Conservation (phyloP, 176 grass and related monocot species). For the Saccharum officinarum region DNA sequence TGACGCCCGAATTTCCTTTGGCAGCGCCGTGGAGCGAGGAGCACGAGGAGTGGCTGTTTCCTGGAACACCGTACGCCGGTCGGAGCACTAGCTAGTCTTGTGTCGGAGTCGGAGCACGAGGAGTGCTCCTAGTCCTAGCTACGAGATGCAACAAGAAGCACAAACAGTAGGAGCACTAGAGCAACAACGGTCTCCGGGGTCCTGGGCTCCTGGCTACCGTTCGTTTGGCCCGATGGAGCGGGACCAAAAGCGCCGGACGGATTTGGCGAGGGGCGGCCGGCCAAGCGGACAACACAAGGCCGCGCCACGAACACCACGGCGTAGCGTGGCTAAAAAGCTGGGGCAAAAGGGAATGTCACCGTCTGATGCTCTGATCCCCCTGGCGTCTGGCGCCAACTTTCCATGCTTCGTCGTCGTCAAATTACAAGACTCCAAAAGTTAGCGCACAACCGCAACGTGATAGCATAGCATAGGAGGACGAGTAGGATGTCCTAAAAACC, state of each 20-base stretch:
- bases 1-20: too few species aligned
- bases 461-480: too few species aligned
- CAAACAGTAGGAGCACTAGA: too few species aligned
- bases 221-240: background rate
- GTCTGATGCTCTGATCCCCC: background rate
- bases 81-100: background rate
- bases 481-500: too few species aligned
- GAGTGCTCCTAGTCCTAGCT: too few species aligned
- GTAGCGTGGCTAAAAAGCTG: too few species aligned
- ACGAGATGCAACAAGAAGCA: too few species aligned
- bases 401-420: background rate
- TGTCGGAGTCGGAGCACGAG: too few species aligned
- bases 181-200: too few species aligned
- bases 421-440: background rate
- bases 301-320: too few species aligned
- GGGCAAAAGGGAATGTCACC: background rate
- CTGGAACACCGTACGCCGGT: background rate
- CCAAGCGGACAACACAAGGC: background rate
- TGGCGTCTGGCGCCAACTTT: background rate
- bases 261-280: background rate
- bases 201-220: too few species aligned
- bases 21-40: background rate
- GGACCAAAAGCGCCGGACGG: slow-evolving; percentile 17
- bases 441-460: too few species aligned
- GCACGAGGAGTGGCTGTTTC: background rate